These are phyloP conservation scores for Cubamyces sp. DNA, from an alignment of 768 basidiomycete genomes.

Conservation along the genomic window DNA sequence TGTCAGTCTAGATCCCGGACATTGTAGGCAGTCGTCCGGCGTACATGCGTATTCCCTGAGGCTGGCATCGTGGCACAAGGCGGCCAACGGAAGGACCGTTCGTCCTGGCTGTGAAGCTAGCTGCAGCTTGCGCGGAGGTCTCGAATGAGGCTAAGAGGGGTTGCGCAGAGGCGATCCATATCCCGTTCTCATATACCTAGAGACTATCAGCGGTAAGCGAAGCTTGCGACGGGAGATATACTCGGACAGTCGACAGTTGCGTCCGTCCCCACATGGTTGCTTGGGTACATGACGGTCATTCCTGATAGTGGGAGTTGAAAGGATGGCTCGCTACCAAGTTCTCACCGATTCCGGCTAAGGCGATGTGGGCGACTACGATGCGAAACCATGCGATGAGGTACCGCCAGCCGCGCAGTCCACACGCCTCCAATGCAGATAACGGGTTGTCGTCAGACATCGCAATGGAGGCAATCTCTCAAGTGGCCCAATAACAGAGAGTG, in stretches of 20 bases:
- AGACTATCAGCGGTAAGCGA: slow-evolving; percentile 6
- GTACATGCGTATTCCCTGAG: slow-evolving; percentile 16
- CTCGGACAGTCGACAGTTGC: neutral
- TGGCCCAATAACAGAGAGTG: neutral
- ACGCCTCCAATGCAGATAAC: slow-evolving; percentile 16
- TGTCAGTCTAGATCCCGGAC: slow-evolving; percentile 16
- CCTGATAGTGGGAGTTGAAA: slow-evolving; percentile 9
- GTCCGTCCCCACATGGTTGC: slow-evolving; percentile 14
- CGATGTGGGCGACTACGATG: slow-evolving; percentile 19
- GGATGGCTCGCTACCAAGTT: slow-evolving; percentile 1
- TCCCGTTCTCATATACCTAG: slow-evolving; percentile 13
- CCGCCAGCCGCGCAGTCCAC: slow-evolving; percentile 13
- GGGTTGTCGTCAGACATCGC: slow-evolving; percentile 1
- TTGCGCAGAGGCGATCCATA: no score
- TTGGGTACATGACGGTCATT: slow-evolving; percentile 5
- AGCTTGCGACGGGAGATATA: neutral
- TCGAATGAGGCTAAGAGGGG: no score
- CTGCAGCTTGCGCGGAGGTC: neutral
- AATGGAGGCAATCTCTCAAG: neutral
- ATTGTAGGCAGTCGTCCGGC: neutral
- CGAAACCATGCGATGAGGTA: slow-evolving; percentile 14
- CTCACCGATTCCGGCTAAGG: slow-evolving; percentile 8
- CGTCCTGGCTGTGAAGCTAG: neutral
- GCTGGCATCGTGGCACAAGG: slow-evolving; percentile 5
- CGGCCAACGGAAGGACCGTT: neutral